Evolutionary conservation across 192 early-diverging fungal genomes (phyloP).

Genomic region (Coemansia sp.): DNA sequence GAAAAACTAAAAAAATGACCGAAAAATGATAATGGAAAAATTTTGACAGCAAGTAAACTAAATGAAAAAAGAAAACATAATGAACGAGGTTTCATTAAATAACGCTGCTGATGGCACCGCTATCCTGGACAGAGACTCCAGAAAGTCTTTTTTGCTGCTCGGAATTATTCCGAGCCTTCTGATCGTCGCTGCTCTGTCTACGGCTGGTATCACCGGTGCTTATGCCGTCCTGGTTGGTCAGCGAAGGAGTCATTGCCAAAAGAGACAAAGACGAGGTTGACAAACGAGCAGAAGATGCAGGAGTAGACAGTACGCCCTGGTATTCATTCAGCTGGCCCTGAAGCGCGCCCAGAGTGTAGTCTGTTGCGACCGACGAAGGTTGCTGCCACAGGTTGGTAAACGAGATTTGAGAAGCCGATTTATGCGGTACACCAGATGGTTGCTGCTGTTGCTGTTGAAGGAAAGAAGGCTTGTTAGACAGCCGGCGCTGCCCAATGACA

Average conservation of each 20-base stretch:
- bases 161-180: neutral
- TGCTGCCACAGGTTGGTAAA: conserved; percentile 44
- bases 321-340: conserved; percentile 20
- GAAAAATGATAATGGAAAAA: conserved; percentile 1
- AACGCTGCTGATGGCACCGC: neutral
- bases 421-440: conserved; percentile 18
- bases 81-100: neutral
- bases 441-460: conserved; percentile 16
- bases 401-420: conserved; percentile 43
- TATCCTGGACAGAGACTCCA: neutral
- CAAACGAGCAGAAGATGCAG: conserved; percentile 37
- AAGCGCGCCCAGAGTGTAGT: conserved; percentile 3
- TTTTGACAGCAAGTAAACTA: neutral
- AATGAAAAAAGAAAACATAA: neutral
- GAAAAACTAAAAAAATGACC: too few relatives aligned
- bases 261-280: conserved; percentile 48
- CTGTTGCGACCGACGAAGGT: conserved; percentile 7
- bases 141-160: neutral
- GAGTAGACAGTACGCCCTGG: conserved; percentile 39
- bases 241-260: conserved; percentile 30
- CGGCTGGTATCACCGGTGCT: conserved; percentile 13
- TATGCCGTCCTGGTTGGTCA: conserved; percentile 7
- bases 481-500: conserved; percentile 53
- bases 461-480: conserved; percentile 48
- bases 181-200: conserved; percentile 22